Base-by-base conservation (phyloP, 345 rosid species). In the Rhodamnia rubescens region DNA sequence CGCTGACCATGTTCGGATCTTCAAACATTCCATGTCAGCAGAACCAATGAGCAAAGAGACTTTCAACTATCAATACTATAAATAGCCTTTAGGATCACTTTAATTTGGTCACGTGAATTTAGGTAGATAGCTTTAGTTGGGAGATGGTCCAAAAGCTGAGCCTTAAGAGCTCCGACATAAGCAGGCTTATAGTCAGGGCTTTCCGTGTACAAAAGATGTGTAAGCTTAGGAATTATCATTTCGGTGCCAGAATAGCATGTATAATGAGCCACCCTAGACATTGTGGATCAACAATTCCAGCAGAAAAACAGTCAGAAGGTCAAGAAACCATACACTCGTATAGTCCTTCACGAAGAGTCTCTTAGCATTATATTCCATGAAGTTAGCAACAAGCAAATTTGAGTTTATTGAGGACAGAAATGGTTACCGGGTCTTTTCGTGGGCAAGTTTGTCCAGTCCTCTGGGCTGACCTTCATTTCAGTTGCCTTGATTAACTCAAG, bases 401-500 rank as follows among this genome's bases (percentile, higher is more conserved):
- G 74, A 64, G 29, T 61, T 36, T 53, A 81, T 9, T 78, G 64
- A 22, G 50, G 81, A 53, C 27, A n/a, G 14, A 54, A 69, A 85
- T 42, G 78, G 92, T 87, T 86, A 96, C 98, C 93, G 4, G 93
- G 87, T 61, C 56, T 85, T 86, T 51, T 82, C 50, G 26, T 18
- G 40, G 84, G 49, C 16, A 51, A 29, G n/a, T 82, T 82, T 20
- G 84, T 94, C 99, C 99, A 97, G 44, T 94, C 94, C 12, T 87
- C 87, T 12, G 97, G 93, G 54, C 83, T 89, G 83, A 88, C 88
- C 90, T 92, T 90, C 87, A 53, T 85, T 91, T 95, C 90, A 5
- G 99, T 87, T 64, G 95, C 96, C 84, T 84, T 88, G 29, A 96
- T 89, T 92, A 96, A 88, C 64, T 95, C 95, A 1, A 88, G 84